Evolutionary conservation across 1,284 basidiomycete genomes (phyloP).

Genomic region (Termitomyces sp.): DNA sequence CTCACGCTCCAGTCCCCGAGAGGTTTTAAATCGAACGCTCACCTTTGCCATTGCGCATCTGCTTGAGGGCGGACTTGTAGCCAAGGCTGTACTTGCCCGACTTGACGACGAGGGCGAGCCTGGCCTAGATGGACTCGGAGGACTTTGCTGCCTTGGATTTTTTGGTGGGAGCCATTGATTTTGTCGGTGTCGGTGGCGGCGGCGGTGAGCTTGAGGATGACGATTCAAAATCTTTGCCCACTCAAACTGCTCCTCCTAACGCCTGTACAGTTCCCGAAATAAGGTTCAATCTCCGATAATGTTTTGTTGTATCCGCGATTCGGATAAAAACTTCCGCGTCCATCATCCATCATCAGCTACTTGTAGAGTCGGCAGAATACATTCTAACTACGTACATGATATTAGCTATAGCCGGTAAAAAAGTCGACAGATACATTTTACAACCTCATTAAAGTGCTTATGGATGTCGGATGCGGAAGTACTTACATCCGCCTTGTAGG

Average conservation of each 20-base stretch:
- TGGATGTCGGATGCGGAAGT: too few relatives aligned
- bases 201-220: conserved; percentile 20
- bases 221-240: conserved; percentile 10
- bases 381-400: too few relatives aligned
- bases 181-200: conserved; percentile 22
- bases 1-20: conserved; percentile 88
- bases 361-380: too few relatives aligned
- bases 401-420: too few relatives aligned
- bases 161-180: conserved; percentile 85
- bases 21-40: conserved; percentile 46
- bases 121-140: conserved; percentile 92
- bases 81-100: conserved; percentile 91
- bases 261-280: conserved; percentile 26
- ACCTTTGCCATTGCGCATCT: conserved; percentile 98
- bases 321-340: too few relatives aligned
- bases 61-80: conserved; percentile 97
- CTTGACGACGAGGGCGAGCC: conserved; percentile 97
- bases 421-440: too few relatives aligned
- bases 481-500: too few relatives aligned
- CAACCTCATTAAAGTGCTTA: too few relatives aligned
- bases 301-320: conserved; percentile 3
- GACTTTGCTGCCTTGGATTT: conserved; percentile 91
- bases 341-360: too few relatives aligned
- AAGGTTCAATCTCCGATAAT: conserved; percentile 21
- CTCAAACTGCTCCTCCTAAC: not conserved